Evolutionary conservation across 495 filamentous ascomycete species (phyloP).

Genomic region (Aspergillus panamensis): DNA sequence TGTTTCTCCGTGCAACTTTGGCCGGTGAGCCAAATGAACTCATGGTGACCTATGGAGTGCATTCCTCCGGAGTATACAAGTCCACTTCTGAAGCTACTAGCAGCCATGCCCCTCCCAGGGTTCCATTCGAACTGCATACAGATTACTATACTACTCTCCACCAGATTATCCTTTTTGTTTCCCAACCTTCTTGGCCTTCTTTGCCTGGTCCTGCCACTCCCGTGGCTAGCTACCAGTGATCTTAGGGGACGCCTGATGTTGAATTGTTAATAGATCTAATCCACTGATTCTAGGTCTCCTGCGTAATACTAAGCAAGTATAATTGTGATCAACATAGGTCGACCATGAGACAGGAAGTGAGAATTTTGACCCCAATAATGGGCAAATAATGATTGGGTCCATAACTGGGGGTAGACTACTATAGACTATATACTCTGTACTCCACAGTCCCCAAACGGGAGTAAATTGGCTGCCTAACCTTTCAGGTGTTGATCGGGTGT

Average conservation of each 20-base stretch:
- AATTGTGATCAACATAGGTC: conserved; percentile 25
- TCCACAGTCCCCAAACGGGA: no score
- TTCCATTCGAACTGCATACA: conserved; percentile 26
- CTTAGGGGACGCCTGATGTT: no score
- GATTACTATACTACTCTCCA: no score
- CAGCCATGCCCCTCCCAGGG: conserved; percentile 6
- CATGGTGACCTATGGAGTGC: conserved; percentile 9
- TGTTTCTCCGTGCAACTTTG: conserved; percentile 9
- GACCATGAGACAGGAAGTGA: no score
- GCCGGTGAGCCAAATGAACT: conserved; percentile 21
- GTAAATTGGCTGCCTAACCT: no score
- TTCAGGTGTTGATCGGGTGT: background rate
- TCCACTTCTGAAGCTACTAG: background rate
- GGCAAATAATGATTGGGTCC: conserved; percentile 49
- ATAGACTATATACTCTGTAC: no score
- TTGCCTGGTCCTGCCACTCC: conserved; percentile 35
- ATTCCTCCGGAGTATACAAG: no score
- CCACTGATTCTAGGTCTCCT: conserved; percentile 53
- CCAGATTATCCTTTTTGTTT: conserved; percentile 56
- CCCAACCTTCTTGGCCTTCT: conserved; percentile 51
- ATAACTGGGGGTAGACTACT: no score
- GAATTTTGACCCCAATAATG: conserved; percentile 43
- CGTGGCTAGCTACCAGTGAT: conserved; percentile 29
- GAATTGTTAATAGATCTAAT: conserved; percentile 17
- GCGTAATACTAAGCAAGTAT: conserved; percentile 73